Evolutionary conservation across 768 basidiomycete genomes (phyloP), one percentile per base, ranked within the genome.

Genomic region (Xerocomus spinulosus): DNA sequence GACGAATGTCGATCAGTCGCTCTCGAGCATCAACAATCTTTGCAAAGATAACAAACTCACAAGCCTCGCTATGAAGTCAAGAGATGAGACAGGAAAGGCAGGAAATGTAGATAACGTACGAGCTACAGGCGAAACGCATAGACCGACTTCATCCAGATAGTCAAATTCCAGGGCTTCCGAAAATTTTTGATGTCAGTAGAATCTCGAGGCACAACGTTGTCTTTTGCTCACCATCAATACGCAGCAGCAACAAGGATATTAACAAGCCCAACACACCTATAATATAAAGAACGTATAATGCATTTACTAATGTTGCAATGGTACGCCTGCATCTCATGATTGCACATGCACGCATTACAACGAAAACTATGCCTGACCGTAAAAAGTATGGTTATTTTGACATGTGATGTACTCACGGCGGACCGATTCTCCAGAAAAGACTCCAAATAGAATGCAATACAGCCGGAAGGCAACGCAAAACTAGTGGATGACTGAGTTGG

Each of bases 321-420:
- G 13, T 15, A 12, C 37, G 57, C 6, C 32, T 33, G 30, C 45
- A 55, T 18, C 63, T 42, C 33, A 54, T 25, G 20, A 65, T 55
- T 13, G 60, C 63, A 37, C 58, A 65, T 7, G 50, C 48, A 2
- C 63, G 63, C 33, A 62, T 32, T 10, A 53, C 49, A 3, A 67
- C 60, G 34, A 65, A 48, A 14, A 67, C 63, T 65, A 25, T 2
- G 9, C 10, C 10, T 14, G 0, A 8, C 9, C 3, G 12, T 44
- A 24, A 18, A 17, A 14, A 28, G 13, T 9, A n/a, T n/a, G n/a
- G 13, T 20, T 15, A 1, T 33, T 23, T 28, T 0, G 7, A 24
- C 6, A 2, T 25, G 24, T 13, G 29, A 9, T 10, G 25, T 20
- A 49, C 56, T 30, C 30, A 56, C 55, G 34, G 23, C 55, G 55